Base-by-base conservation (phyloP, 805 yeast species). In the Pichia kluyveri region DNA sequence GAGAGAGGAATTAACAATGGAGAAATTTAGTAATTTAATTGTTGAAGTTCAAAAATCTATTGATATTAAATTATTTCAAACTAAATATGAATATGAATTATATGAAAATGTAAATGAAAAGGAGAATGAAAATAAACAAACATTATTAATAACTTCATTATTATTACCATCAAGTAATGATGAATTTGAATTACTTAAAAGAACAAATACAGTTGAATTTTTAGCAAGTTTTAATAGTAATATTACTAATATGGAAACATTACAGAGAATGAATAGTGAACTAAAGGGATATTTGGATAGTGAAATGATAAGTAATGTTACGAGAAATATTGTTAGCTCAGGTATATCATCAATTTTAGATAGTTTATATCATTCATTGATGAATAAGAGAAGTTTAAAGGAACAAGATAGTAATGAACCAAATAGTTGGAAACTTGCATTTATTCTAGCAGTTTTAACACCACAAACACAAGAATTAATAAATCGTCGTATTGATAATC, bases 391-490 rank as follows among this genome's bases (percentile, higher is more conserved):
- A 8, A 9, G 12, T 9, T 9, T 3, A 19, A n/a, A 14, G 12
- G 23, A 37, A 37, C 11, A 19, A 9, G 7, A 8, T 64, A 34
- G 4, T 34, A 14, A 12, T 34, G 37, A 14, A 18, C 23, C 23
- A 37, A 8, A 8, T 18, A 19, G n/a, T 18, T 65, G 71, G 56
- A 80, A 77, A 68, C 71, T 87, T 46, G 96, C 95, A 2, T 77
- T 79, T 28, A 71, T 83, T 39, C 69, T 87, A 50, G 91, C 91
- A 1, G 79, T 76, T 43, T 71, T 83, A 37, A 76, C 87, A 1
- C 76, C 80, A 47, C 90, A 83, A 59, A 77, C 85, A 37, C 77
- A 57, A 39, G 57, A 53, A 42, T 51, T 66, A 43, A 59, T 63
- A 5, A 61, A 57, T 47, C 62, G 60, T 41, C 56, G 64, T 8